Base-by-base conservation (phyloP, 306 rosid species). In the Potentilla sterilis region DNA sequence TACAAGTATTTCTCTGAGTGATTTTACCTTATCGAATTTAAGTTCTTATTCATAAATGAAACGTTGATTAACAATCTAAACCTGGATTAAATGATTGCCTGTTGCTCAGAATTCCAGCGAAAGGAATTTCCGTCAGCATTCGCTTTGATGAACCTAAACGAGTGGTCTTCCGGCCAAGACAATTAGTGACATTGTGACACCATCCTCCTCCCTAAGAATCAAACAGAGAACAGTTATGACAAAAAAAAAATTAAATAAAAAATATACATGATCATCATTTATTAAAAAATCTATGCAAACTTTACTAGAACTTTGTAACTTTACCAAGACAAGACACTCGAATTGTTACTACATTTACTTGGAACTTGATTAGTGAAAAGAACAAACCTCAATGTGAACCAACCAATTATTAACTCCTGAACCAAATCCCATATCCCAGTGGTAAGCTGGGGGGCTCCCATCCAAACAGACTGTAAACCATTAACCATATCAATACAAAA, bases 361-460 rank as follows among this genome's bases (percentile, higher is more conserved):
- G 19, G 12, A 72, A 62, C 40, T 75, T 64, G 10, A 4, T 61
- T 6, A 43, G 44, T 66, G 82, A 80, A 78, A 81, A 52, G 72
- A 70, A 81, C 89, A 80, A 72, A 94, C 98, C 98, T 95, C 98
- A 49, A 95, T 48, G 58, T 82, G 86, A 81, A 95, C 82, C 78
- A 92, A 81, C 98, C 97, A 95, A 82, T 72, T 92, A 80, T 95
- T 82, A 67, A 86, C 67, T 67, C 98, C 98, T n/a, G 90, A 44
- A 70, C 97, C 97, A 80, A 64, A 77, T 65, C 98, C 98, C 67
- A 71, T 82, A 43, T 86, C 87, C 70, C 83, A 81, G 82, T 95
- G 98, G 79, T 95, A 95, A 83, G 98, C 98, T 59, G 98, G 92
- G 19, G 97, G 91, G 73, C 93, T 92, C 52, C 98, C 98, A 76